These are phyloP conservation scores for Spinacia oleracea DNA, from an alignment of 179 eudicot genomes.

Conservation along the genomic window DNA sequence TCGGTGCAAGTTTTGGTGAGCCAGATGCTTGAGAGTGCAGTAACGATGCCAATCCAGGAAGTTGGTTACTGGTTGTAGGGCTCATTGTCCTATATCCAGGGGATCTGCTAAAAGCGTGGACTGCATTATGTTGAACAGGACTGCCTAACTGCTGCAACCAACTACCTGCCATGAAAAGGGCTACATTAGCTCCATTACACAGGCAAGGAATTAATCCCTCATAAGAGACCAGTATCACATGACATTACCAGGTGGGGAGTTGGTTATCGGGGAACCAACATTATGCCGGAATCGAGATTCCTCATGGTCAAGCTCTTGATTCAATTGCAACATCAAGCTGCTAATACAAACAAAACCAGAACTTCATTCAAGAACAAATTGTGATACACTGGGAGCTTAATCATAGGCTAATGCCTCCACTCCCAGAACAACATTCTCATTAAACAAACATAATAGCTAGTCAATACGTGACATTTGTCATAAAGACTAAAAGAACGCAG, in stretches of 20 bases:
- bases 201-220: not conserved
- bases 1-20: conserved; percentile 57
- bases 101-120: conserved; percentile 51
- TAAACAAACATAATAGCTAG: not conserved
- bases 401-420: not conserved
- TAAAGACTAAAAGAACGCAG: not conserved
- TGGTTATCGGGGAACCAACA: conserved; percentile 55
- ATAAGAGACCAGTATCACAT: conserved; percentile 11
- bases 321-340: conserved; percentile 68
- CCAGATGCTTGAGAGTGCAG: conserved; percentile 53
- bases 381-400: not conserved
- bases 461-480: not conserved
- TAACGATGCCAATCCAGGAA: conserved; percentile 67
- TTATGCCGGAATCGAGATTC: conserved; percentile 62
- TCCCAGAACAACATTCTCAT: not conserved
- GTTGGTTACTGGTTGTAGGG: conserved; percentile 45
- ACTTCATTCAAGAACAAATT: conserved; percentile 6
- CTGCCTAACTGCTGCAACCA: conserved; percentile 70
- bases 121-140: conserved; percentile 51
- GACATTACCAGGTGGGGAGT: conserved; percentile 72
- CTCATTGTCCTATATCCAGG: conserved; percentile 55
- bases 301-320: conserved; percentile 73
- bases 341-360: conserved; percentile 17
- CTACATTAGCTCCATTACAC: not conserved
- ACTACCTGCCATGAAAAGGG: conserved; percentile 42